Conservation (phyloP, 192 early-diverging fungal genomes). For the Umbelopsis sp. region DNA sequence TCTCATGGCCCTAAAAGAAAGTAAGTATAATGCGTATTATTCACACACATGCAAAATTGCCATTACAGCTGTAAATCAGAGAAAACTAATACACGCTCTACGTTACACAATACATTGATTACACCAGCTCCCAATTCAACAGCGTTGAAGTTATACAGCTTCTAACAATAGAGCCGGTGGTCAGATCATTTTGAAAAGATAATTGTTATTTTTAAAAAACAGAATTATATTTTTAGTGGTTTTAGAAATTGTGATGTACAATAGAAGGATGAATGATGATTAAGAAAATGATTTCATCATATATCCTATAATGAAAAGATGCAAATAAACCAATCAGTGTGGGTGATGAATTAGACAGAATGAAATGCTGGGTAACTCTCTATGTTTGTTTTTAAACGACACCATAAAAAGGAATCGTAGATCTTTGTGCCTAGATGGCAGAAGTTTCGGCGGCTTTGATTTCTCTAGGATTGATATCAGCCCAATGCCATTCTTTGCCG, state of each 20-base stretch:
- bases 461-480: constrained; percentile 13
- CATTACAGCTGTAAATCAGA: background rate
- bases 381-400: background rate
- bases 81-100: too few species aligned
- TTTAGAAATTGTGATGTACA: background rate
- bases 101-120: background rate
- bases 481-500: constrained; percentile 30
- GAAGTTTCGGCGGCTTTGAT: background rate
- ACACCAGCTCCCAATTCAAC: too few species aligned
- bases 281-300: background rate
- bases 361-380: background rate
- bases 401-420: background rate
- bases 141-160: too few species aligned
- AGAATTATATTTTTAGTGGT: background rate
- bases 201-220: background rate
- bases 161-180: too few species aligned
- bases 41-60: background rate
- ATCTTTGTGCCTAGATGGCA: background rate
- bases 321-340: background rate
- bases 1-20: background rate
- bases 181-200: too few species aligned
- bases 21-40: background rate
- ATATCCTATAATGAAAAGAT: background rate
- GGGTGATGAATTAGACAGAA: background rate
- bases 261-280: background rate